These are phyloP conservation scores for Emmonsiellopsis sp. DNA, from an alignment of 2,329 filamentous ascomycete genomes.

Conservation along the genomic window DNA sequence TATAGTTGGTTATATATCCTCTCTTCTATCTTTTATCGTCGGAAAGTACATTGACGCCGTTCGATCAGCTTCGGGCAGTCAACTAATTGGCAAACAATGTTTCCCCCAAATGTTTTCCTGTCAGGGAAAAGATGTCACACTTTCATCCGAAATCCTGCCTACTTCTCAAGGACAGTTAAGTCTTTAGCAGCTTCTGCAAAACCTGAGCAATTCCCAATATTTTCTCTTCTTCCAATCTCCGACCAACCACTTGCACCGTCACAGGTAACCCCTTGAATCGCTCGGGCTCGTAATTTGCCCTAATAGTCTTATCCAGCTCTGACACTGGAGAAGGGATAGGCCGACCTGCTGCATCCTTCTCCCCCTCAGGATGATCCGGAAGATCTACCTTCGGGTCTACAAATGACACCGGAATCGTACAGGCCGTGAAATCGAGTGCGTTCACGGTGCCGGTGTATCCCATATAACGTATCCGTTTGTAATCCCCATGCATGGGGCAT, in stretches of 20 bases:
- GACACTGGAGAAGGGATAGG: constrained; percentile 20
- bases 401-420: constrained; percentile 42
- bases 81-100: no score
- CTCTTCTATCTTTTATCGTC: no score
- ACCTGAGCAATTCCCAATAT: constrained; percentile 16
- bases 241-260: constrained; percentile 44
- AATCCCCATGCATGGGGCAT: not conserved
- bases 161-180: not conserved
- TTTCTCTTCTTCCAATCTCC: constrained; percentile 48
- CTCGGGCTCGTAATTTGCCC: constrained; percentile 28
- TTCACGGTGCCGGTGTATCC: constrained; percentile 57
- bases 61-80: no score
- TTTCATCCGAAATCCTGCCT: no score
- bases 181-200: not conserved
- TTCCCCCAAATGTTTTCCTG: no score
- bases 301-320: constrained; percentile 18
- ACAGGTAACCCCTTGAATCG: constrained; percentile 44
- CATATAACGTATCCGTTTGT: constrained; percentile 5
- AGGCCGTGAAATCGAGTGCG: constrained; percentile 51
- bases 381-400: constrained; percentile 26
- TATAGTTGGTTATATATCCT: no score
- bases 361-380: constrained; percentile 36
- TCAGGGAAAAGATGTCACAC: no score
- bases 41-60: no score
- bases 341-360: constrained; percentile 22